These are phyloP conservation scores for Botryobasidium botryosum DNA, from an alignment of 768 basidiomycete genomes.

Conservation along the genomic window DNA sequence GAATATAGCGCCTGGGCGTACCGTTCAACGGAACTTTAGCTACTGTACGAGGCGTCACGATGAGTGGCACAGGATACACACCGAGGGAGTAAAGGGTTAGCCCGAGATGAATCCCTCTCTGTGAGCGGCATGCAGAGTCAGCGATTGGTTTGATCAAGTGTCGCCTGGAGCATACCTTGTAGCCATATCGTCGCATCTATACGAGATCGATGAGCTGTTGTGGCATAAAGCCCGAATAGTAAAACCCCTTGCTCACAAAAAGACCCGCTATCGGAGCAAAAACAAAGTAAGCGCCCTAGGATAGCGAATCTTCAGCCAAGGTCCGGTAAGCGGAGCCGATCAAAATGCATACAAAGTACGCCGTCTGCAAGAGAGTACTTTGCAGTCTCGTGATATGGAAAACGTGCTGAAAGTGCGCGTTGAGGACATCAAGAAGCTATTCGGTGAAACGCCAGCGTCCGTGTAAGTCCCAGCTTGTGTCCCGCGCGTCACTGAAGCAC, in stretches of 20 bases:
- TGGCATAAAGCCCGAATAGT: too few species aligned
- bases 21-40: too few species aligned
- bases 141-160: neutral
- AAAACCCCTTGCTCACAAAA: too few species aligned
- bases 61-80: too few species aligned
- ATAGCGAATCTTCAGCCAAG: neutral
- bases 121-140: neutral
- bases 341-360: slow-evolving; percentile 14
- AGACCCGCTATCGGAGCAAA: slow-evolving; percentile 9
- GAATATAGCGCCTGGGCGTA: slow-evolving; percentile 56
- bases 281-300: slow-evolving; percentile 7
- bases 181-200: slow-evolving; percentile 42
- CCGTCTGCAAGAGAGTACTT: slow-evolving; percentile 25
- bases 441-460: slow-evolving; percentile 1
- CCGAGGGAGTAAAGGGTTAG: slow-evolving; percentile 41
- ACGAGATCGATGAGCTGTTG: too few species aligned
- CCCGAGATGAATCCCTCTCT: slow-evolving; percentile 48
- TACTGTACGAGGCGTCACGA: too few species aligned
- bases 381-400: slow-evolving; percentile 24
- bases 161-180: too few species aligned
- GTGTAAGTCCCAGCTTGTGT: too few species aligned
- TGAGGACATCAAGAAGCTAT: slow-evolving; percentile 21
- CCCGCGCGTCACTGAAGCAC: too few species aligned
- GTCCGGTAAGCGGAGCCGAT: neutral
- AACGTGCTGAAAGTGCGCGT: slow-evolving; percentile 26